Conservation (phyloP, 2,329 filamentous ascomycete species). For the Penicillium vulpinum region DNA sequence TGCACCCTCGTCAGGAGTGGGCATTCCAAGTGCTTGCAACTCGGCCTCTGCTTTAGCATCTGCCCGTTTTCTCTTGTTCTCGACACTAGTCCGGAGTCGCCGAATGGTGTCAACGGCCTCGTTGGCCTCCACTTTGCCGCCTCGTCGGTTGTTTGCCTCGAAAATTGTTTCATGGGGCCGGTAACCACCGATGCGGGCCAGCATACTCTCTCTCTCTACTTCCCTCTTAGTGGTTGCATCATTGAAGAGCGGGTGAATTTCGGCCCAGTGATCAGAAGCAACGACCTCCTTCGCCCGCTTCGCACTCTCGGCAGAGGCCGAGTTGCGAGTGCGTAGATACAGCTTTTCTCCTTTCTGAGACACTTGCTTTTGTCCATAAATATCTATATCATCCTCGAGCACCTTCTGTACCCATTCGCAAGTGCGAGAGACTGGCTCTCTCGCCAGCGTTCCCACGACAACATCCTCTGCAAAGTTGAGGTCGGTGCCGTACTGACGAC, state of each 20-base stretch:
- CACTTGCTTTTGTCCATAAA: conserved; percentile 69
- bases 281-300: conserved; percentile 81
- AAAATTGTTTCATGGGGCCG: conserved; percentile 94
- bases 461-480: conserved; percentile 80
- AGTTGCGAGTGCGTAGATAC: conserved; percentile 85
- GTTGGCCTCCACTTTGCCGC: conserved; percentile 70
- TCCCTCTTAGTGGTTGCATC: conserved; percentile 63
- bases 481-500: conserved; percentile 60
- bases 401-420: conserved; percentile 83
- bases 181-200: conserved; percentile 84
- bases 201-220: conserved; percentile 76
- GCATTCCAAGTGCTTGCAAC: conserved; percentile 27
- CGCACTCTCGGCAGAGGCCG: conserved; percentile 85
- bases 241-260: conserved; percentile 79
- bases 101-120: conserved; percentile 57
- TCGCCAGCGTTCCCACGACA: conserved; percentile 72
- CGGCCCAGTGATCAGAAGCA: conserved; percentile 66
- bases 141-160: conserved; percentile 78
- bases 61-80: conserved; percentile 44
- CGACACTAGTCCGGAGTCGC: conserved; percentile 44
- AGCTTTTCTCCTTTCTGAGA: conserved; percentile 87
- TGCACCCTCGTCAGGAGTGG: conserved; percentile 35
- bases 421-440: conserved; percentile 71
- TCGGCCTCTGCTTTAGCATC: conserved; percentile 31
- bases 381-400: conserved; percentile 71